Base-by-base conservation (phyloP, 2,329 filamentous ascomycete genomes). In the Pseudovirgaria hyperparasitica region DNA sequence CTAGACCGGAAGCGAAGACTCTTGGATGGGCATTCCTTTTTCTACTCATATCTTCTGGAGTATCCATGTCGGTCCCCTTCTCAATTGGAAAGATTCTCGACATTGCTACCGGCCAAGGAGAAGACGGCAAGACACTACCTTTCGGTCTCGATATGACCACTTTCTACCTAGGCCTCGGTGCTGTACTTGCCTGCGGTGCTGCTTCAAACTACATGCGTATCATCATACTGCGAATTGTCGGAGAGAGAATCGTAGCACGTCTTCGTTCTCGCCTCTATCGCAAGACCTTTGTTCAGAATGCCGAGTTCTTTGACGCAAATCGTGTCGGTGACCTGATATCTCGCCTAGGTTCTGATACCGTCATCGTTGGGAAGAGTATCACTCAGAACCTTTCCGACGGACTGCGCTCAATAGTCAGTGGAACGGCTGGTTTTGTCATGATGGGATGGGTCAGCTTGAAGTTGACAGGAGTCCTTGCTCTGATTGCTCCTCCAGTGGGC, bases 281-380 rank as follows among this genome's bases (percentile, higher is more conserved):
- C 38, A 74, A 80, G 37, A 98, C 90, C 0, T 92, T 92, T 42
- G 70, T 90, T n/a, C 90, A 98, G 53, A 90, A 98, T 53, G 90
- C 90, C 32, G 90, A 96, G 47, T 98, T 98, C 60, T 98, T 98
- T 48, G 90, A 98, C 50, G 90, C 90, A 20, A 98, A 98, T 58
- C 72, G 90, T 15, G 86, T 94, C 15, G 90, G 90, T 51, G 90
- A 98, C 50, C 62, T 98, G 41, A 94, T 98, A 46, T 96, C 87
- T 19, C 78, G 92, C 19, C 72, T 98, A 23, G 86, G 87, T 45
- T 92, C 86, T 2, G 92, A 98, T 52, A 94, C 90, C 1, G 84
- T 96, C 46, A 92, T 98, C 46, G 90, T 98, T 29, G 90, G 87
- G 48, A 98, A 98, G 58, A 93, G 85, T 45, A 93, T 98, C 38